These are phyloP conservation scores for Phytophthora gonapodyides DNA, from an alignment of 352 stramenopile genomes.

Conservation along the genomic window DNA sequence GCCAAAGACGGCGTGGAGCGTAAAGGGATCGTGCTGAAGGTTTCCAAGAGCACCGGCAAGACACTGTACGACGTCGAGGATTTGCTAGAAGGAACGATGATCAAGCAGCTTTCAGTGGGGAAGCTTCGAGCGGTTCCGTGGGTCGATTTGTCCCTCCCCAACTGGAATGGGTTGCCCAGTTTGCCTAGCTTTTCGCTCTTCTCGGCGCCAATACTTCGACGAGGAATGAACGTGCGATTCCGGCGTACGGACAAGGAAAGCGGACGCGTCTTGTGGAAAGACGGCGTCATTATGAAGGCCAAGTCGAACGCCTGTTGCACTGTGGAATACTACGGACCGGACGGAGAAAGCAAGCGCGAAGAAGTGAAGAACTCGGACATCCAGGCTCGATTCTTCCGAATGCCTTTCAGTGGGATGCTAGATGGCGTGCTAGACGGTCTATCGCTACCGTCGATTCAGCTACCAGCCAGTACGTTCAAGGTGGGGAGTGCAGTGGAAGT, in stretches of 20 bases:
- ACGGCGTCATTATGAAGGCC: constrained; percentile 52
- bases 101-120: constrained; percentile 44
- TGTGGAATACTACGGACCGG: constrained; percentile 41
- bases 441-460: constrained; percentile 38
- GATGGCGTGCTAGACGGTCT: constrained; percentile 40
- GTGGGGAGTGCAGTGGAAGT: constrained; percentile 57
- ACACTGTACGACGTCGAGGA: constrained; percentile 61
- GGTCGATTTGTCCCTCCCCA: constrained; percentile 51
- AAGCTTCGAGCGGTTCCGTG: constrained; percentile 55
- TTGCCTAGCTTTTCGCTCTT: constrained; percentile 37
- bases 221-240: constrained; percentile 62
- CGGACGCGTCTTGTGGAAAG: constrained; percentile 39
- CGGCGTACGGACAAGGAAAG: constrained; percentile 32
- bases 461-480: constrained; percentile 40
- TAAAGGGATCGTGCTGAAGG: constrained; percentile 62
- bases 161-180: constrained; percentile 31
- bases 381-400: constrained; percentile 47
- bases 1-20: constrained; percentile 50
- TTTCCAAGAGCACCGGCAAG: constrained; percentile 40
- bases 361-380: constrained; percentile 58
- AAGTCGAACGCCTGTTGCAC: constrained; percentile 55
- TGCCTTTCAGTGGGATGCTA: constrained; percentile 36
- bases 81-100: constrained; percentile 46
- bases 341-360: constrained; percentile 44
- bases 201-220: constrained; percentile 40